These are phyloP conservation scores for Heterobasidion annosum DNA, from an alignment of 1,284 basidiomycete species.

Conservation along the genomic window DNA sequence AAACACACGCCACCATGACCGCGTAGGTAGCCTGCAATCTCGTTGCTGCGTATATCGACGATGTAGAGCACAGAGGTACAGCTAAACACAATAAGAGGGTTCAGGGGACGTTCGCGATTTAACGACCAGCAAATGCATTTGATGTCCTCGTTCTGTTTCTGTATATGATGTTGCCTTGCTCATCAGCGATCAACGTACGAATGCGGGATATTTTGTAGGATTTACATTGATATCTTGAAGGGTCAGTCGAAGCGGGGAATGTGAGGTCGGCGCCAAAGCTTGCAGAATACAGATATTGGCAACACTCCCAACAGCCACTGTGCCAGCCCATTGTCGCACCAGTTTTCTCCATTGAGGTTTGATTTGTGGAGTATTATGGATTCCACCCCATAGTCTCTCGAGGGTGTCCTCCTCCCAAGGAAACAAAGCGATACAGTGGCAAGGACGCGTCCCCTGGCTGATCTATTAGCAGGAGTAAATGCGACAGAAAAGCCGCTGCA, in stretches of 20 bases:
- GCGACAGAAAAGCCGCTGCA: neutral
- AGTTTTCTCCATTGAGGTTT: slow-evolving; percentile 34
- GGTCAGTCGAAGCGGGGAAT: neutral
- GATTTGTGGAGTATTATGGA: slow-evolving; percentile 19
- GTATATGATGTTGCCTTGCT: neutral
- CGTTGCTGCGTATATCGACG: slow-evolving; percentile 30
- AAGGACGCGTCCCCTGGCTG: neutral
- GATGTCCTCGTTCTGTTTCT: neutral
- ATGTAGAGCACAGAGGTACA: slow-evolving; percentile 43
- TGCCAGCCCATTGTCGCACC: slow-evolving; percentile 36
- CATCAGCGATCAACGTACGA: neutral
- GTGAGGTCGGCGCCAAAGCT: neutral
- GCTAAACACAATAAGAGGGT: slow-evolving; percentile 50
- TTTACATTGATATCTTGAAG: neutral
- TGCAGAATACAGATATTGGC: slow-evolving; percentile 6
- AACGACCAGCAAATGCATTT: slow-evolving; percentile 8
- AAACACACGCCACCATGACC: slow-evolving; percentile 64
- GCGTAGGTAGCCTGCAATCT: slow-evolving; percentile 37
- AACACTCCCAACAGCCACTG: slow-evolving; percentile 39
- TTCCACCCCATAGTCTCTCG: slow-evolving; percentile 36
- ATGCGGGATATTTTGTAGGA: neutral
- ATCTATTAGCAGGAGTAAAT: neutral
- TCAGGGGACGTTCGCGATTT: slow-evolving; percentile 25
- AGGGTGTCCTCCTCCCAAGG: slow-evolving; percentile 47
- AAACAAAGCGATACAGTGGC: slow-evolving; percentile 35